Evolutionary conservation across 176 grass and related monocot genomes (phyloP).

Genomic region (Elymus sibiricus): DNA sequence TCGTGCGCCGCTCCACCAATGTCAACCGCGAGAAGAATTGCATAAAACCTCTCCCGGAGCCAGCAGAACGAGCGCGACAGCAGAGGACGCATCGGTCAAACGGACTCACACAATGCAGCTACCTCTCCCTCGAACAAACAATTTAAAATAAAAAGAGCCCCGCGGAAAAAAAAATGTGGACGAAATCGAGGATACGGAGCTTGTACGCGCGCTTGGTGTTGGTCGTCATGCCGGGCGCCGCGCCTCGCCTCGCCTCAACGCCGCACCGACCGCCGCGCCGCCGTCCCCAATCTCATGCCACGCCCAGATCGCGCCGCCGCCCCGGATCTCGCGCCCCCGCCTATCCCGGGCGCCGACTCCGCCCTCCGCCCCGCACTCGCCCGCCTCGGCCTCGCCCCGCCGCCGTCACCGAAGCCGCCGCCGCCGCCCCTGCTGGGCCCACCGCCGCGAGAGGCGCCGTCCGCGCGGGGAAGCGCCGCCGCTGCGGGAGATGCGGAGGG

Average conservation of each 20-base stretch:
- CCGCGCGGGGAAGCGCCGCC: neutral
- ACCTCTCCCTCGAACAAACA: neutral
- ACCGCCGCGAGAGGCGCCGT: neutral
- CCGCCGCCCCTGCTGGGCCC: neutral
- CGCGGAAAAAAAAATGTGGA: neutral
- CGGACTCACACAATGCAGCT: neutral
- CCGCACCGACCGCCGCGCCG: slow-evolving; percentile 20
- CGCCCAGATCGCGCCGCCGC: slow-evolving; percentile 57
- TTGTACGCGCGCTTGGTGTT: slow-evolving; percentile 99
- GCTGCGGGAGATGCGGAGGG: neutral
- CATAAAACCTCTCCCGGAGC: neutral
- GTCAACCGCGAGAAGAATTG: neutral
- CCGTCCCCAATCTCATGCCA: slow-evolving; percentile 44
- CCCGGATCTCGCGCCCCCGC: slow-evolving; percentile 56
- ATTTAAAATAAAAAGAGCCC: neutral
- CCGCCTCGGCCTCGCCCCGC: neutral
- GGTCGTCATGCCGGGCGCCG: slow-evolving; percentile 64
- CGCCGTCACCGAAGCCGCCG: neutral
- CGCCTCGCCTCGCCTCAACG: slow-evolving; percentile 4
- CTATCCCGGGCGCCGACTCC: neutral
- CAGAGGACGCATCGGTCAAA: neutral
- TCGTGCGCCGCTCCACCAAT: neutral
- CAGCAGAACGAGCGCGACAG: neutral
- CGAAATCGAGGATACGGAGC: slow-evolving; percentile 82
- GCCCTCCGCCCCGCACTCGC: neutral